Evolutionary conservation across 176 grass and related monocot species (phyloP).

Genomic region (Aechmea fasciata): DNA sequence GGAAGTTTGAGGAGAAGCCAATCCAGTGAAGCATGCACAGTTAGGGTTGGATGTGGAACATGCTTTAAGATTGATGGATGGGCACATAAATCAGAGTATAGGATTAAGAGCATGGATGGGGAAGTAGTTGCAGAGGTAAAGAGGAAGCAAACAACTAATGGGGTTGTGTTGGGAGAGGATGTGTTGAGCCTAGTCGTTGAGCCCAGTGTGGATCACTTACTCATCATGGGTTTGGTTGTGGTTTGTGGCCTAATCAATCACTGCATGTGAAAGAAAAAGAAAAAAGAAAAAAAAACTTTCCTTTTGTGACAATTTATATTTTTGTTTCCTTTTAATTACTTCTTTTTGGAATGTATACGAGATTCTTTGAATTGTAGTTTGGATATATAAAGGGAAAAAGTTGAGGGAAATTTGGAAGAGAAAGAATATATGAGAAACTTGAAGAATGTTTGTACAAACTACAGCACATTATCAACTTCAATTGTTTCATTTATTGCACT

Average conservation of each 20-base stretch:
- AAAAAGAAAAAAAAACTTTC: no score
- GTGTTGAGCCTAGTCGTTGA: constrained; percentile 44
- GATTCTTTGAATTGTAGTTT: no score
- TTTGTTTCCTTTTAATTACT: no score
- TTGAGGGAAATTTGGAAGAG: no score
- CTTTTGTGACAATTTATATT: no score
- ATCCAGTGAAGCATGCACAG: constrained; percentile 27
- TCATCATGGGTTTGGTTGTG: constrained; percentile 48
- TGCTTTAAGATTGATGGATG: constrained; percentile 37
- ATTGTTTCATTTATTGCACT: no score
- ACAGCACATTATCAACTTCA: no score
- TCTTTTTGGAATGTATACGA: no score
- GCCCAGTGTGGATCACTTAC: constrained; percentile 26
- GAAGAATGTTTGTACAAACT: no score
- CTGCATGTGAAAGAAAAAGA: constrained; percentile 16
- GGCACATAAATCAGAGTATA: constrained; percentile 21
- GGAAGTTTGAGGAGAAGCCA: constrained; percentile 28
- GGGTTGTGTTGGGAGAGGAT: constrained; percentile 54
- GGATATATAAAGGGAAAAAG: no score
- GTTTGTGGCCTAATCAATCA: constrained; percentile 47
- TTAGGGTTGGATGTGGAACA: constrained; percentile 10
- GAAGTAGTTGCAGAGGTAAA: constrained; percentile 37
- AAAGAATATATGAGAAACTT: no score
- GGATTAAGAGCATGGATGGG: constrained; percentile 44
- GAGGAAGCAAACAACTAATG: constrained; percentile 54